Conservation (phyloP, 805 yeast genomes). For the Barnettozyma salicaria region DNA sequence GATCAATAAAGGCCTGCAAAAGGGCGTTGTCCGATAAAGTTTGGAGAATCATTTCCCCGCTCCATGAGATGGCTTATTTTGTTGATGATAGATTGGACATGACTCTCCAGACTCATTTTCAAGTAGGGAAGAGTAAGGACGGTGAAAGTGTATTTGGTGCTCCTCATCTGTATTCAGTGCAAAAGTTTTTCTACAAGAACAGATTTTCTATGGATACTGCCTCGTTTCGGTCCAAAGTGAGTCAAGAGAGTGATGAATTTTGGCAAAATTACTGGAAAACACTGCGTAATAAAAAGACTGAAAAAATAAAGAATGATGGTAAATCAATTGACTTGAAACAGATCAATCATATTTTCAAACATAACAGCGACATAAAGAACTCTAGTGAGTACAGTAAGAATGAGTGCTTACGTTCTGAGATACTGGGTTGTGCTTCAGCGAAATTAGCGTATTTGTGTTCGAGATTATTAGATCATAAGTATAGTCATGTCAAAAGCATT, state of each 20-base stretch:
- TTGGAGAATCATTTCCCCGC: conserved; percentile 52
- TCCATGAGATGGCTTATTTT: conserved; percentile 64
- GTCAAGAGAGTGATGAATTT: conserved; percentile 35
- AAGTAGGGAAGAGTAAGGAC: conserved; percentile 35
- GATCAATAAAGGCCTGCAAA: conserved; percentile 40
- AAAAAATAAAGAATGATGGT: conserved; percentile 34
- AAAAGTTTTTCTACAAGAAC: conserved; percentile 48
- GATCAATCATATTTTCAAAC: conserved; percentile 23
- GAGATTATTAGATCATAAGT: conserved; percentile 47
- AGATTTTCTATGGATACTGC: conserved; percentile 34
- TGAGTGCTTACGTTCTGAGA: conserved; percentile 20
- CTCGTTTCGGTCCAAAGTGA: conserved; percentile 30
- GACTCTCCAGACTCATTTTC: conserved; percentile 35
- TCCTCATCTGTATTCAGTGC: conserved; percentile 48
- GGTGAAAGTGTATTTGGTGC: conserved; percentile 47
- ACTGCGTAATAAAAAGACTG: conserved; percentile 31
- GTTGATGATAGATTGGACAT: conserved; percentile 38
- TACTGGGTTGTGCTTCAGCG: conserved; percentile 59
- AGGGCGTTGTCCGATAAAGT: conserved; percentile 44
- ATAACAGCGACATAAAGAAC: conserved; percentile 7
- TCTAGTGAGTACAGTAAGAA: not conserved
- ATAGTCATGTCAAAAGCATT: conserved; percentile 43
- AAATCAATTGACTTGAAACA: conserved; percentile 27
- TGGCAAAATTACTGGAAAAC: conserved; percentile 52
- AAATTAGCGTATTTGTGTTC: conserved; percentile 57